These are phyloP conservation scores for Terana coerulea DNA, from an alignment of 768 basidiomycete genomes.

Conservation along the genomic window DNA sequence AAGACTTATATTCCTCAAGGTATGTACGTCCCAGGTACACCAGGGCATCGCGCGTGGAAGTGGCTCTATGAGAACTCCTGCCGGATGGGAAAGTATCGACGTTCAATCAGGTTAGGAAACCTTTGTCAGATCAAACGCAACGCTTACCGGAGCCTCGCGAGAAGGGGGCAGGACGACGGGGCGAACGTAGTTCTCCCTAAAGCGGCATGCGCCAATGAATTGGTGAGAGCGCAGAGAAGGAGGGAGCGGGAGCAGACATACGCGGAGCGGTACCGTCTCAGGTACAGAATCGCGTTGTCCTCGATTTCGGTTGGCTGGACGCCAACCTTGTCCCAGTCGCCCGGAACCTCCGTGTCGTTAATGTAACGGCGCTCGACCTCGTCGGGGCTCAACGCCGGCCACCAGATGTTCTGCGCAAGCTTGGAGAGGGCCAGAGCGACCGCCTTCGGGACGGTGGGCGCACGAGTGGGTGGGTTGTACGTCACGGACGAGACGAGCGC, in stretches of 20 bases:
- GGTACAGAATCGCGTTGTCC: slow-evolving; percentile 82
- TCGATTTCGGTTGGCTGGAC: slow-evolving; percentile 84
- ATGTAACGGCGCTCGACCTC: slow-evolving; percentile 87
- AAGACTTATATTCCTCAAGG: slow-evolving; percentile 1
- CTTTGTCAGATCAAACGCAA: background rate
- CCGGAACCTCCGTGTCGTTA: slow-evolving; percentile 68
- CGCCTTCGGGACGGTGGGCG: slow-evolving; percentile 72
- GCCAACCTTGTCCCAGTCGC: slow-evolving; percentile 82
- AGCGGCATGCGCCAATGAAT: slow-evolving; percentile 8
- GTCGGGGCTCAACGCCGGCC: slow-evolving; percentile 89
- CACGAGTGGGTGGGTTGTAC: slow-evolving; percentile 66
- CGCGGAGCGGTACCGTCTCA: slow-evolving; percentile 87
- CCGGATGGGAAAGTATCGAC: slow-evolving; percentile 6
- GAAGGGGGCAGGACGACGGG: slow-evolving; percentile 58
- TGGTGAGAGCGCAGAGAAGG: slow-evolving; percentile 12
- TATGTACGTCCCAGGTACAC: background rate
- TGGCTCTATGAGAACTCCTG: slow-evolving; percentile 17
- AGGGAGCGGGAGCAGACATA: slow-evolving; percentile 42
- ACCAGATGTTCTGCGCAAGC: slow-evolving; percentile 73
- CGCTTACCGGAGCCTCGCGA: slow-evolving; percentile 32
- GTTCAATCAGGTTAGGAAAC: background rate
- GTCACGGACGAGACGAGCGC: slow-evolving; percentile 79
- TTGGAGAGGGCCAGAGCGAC: slow-evolving; percentile 63
- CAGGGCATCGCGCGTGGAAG: background rate
- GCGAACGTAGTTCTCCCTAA: slow-evolving; percentile 63